A percentile compares a stretch with the other conserved stretches of the same genome.
Evolutionary conservation across 2,329 filamentous ascomycete genomes (phyloP).

Genomic region (Fusarium temperatum): DNA sequence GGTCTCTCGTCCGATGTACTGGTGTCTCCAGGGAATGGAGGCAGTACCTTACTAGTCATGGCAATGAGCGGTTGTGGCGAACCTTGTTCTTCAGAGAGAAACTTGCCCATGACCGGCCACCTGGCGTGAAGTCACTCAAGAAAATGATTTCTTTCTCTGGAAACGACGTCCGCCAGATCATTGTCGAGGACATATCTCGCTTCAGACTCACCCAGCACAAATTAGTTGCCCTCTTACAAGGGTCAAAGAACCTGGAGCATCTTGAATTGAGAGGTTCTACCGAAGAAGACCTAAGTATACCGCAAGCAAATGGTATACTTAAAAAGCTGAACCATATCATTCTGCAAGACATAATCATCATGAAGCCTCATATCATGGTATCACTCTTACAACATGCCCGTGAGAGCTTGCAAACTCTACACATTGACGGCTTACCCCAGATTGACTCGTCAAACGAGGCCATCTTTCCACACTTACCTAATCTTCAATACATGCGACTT

Average conservation of each 20-base stretch:
- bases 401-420: constrained; percentile 36
- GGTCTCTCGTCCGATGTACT: constrained; percentile 45
- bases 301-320: constrained; percentile 16
- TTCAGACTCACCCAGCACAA: constrained; percentile 46
- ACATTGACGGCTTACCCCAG: constrained; percentile 37
- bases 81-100: constrained; percentile 43
- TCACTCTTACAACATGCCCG: constrained; percentile 36
- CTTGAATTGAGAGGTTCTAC: constrained; percentile 32
- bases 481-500: constrained; percentile 44
- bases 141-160: constrained; percentile 47
- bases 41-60: constrained; percentile 41
- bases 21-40: constrained; percentile 48
- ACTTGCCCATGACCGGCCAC: constrained; percentile 32
- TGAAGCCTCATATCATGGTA: constrained; percentile 21
- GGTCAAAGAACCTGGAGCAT: constrained; percentile 40
- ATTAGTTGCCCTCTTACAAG: constrained; percentile 40
- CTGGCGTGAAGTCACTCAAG: constrained; percentile 37
- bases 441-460: neutral
- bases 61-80: constrained; percentile 46
- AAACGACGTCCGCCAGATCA: constrained; percentile 43
- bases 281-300: constrained; percentile 38
- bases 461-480: constrained; percentile 39
- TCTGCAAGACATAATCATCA: constrained; percentile 33
- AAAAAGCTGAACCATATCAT: constrained; percentile 33
- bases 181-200: constrained; percentile 38